Evolutionary conservation across 306 rosid genomes (phyloP).

Genomic region (Medicago ruthenica): DNA sequence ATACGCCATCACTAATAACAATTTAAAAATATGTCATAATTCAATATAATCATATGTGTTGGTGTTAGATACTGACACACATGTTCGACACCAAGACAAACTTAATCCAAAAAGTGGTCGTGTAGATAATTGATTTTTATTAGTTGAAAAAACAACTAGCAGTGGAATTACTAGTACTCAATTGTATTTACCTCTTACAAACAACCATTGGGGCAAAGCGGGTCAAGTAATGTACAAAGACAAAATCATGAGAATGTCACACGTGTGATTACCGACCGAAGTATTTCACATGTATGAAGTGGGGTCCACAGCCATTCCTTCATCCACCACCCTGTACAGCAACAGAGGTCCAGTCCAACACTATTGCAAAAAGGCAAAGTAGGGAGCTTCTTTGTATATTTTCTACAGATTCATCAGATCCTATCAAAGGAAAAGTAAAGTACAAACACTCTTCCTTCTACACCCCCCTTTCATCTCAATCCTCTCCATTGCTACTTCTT

Average conservation of each 20-base stretch:
- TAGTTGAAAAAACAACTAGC: too few relatives aligned
- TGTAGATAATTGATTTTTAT: too few relatives aligned
- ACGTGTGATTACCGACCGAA: conserved; percentile 40
- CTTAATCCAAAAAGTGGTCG: too few relatives aligned
- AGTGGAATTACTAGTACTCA: not conserved
- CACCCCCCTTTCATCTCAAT: conserved; percentile 20
- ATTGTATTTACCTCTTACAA: not conserved
- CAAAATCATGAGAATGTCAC: not conserved
- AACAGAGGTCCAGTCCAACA: conserved; percentile 38
- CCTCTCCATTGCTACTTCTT: conserved; percentile 26
- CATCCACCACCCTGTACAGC: conserved; percentile 35
- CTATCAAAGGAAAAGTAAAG: conserved; percentile 38
- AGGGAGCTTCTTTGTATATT: conserved; percentile 54
- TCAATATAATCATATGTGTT: too few relatives aligned
- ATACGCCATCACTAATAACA: too few relatives aligned
- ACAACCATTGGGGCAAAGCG: not conserved
- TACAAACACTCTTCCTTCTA: not conserved
- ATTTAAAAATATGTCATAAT: too few relatives aligned
- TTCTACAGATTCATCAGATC: conserved; percentile 79
- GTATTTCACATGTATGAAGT: conserved; percentile 38
- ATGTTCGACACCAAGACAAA: too few relatives aligned
- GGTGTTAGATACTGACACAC: too few relatives aligned
- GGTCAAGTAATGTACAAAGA: not conserved
- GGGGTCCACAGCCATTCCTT: conserved; percentile 49
- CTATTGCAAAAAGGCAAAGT: conserved; percentile 40